A percentile compares a stretch with the other conserved stretches of the same genome.
phyloP scores from a whole-genome alignment of 2,329 filamentous ascomycete genomes.

The Dendrostoma leiphaemia region DNA sequence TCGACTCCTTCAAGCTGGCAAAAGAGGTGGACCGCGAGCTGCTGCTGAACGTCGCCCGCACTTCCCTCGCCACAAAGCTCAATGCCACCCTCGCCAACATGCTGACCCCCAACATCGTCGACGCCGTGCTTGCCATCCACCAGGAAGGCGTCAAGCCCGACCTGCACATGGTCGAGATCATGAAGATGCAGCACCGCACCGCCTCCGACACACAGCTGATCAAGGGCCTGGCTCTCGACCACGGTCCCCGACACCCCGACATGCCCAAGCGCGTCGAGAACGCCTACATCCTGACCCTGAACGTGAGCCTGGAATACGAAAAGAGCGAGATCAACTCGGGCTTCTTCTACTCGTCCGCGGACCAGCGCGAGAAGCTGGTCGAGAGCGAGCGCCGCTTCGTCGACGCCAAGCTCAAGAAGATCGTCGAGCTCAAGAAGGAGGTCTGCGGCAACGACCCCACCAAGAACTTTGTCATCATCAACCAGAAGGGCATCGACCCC shows the following conservation, averaged over 20 bases:
- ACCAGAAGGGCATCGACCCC: slow-evolving; percentile 98
- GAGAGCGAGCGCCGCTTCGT: slow-evolving; percentile 96
- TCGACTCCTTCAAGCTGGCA: slow-evolving; percentile 88
- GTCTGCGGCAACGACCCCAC: slow-evolving; percentile 90
- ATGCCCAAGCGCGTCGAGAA: slow-evolving; percentile 98
- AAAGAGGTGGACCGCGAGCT: slow-evolving; percentile 91
- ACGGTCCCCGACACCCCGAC: slow-evolving; percentile 93
- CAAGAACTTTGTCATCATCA: slow-evolving; percentile 97
- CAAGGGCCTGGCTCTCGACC: slow-evolving; percentile 86
- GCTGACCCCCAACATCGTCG: slow-evolving; percentile 92
- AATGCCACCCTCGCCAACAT: slow-evolving; percentile 85
- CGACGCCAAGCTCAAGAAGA: slow-evolving; percentile 94
- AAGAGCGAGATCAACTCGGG: slow-evolving; percentile 99
- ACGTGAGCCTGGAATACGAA: slow-evolving; percentile 97
- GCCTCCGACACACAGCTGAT: slow-evolving; percentile 96
- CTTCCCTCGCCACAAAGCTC: slow-evolving; percentile 92
- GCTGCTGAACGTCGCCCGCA: slow-evolving; percentile 87
- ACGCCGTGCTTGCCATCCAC: slow-evolving; percentile 94
- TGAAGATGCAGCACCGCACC: slow-evolving; percentile 99
- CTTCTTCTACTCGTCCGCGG: slow-evolving; percentile 97
- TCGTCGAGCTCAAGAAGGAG: slow-evolving; percentile 96
- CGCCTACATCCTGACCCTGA: slow-evolving; percentile 90
- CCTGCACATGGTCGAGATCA: slow-evolving; percentile 98
- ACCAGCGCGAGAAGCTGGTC: slow-evolving; percentile 96
- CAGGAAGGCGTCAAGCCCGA: slow-evolving; percentile 87